A percentile compares a stretch with the other conserved stretches of the same genome.
phyloP scores from a whole-genome alignment of 169 alveolate species.

The Plasmodium billcollinsi region DNA sequence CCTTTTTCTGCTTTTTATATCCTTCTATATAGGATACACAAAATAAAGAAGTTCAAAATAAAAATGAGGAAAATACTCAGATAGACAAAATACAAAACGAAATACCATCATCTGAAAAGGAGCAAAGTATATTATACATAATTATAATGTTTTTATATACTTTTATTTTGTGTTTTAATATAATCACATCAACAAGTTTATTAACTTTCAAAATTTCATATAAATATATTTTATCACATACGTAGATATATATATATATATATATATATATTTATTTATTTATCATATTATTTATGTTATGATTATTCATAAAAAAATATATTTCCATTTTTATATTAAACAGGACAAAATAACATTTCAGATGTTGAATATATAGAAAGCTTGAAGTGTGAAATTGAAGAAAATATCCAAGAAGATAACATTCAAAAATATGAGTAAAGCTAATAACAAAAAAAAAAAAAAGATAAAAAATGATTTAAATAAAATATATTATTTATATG shows the following conservation, averaged over 20 bases:
- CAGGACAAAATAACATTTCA: slow-evolving; percentile 29
- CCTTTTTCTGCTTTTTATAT: too few species aligned
- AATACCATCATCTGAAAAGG: slow-evolving; percentile 18
- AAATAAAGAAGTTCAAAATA: too few species aligned
- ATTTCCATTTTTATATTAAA: not conserved
- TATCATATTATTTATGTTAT: not conserved
- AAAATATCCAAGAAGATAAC: slow-evolving; percentile 6
- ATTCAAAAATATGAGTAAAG: slow-evolving; percentile 42
- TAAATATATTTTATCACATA: not conserved
- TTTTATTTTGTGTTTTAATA: too few species aligned
- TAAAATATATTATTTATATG: not conserved
- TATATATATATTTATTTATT: slow-evolving; percentile 8
- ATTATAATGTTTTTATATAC: not conserved
- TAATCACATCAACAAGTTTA: too few species aligned
- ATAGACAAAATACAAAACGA: not conserved
- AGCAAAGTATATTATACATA: slow-evolving; percentile 10
- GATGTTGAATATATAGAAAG: slow-evolving; percentile 41
- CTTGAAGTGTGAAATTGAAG: slow-evolving; percentile 34
- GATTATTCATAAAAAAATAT: not conserved
- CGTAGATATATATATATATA: not conserved
- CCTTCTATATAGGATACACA: too few species aligned
- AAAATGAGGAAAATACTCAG: not conserved
- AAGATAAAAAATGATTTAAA: not conserved
- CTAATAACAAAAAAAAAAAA: not conserved
- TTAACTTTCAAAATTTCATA: too few species aligned